Base-by-base conservation (phyloP, 768 basidiomycete genomes). In the Chalciporus chontae region DNA sequence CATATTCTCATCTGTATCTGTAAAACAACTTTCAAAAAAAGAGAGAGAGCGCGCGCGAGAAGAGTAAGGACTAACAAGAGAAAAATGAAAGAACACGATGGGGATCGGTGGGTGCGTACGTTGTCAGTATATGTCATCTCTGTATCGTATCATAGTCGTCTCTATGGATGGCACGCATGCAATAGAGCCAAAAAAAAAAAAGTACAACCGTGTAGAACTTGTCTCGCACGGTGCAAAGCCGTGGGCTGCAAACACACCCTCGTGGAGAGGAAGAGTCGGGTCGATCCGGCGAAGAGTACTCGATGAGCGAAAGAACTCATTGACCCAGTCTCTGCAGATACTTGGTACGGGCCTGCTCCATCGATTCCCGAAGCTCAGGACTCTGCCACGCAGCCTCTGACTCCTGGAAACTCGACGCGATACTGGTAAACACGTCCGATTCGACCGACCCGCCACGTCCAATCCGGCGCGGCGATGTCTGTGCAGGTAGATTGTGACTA, bases 351-450 rank as follows among this genome's bases (percentile, higher is more conserved):
- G 87, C 87, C 8, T 73, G 71, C 66, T 81, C 81, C 87, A 90
- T 90, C 23, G 76, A 78, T 68, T 85, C 83, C 48, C 78, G 74
- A 34, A 90, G 61, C 70, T 85, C 83, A 1, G 80, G 75, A 60
- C 84, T 88, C 64, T 79, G 72, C 77, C 80, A 85, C 8, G 70
- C 54, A 26, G 57, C 59, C 39, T 74, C 70, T 43, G 81, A 80
- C 55, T 84, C 84, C 48, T 52, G 63, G 23, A 65, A 62, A 57
- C 60, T 68, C 18, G 51, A 57, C 37, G 24, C 40, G 21, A 62
- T 52, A 23, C 60, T 40, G 3, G 61, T 50, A 7, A 61, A 57
- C 15, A 55, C 24, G 24, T 68, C 69, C 5, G 69, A 64, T 18
- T 77, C 74, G 32, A 66, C 61, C 2, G 74, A 74, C 29, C 51